Conservation (phyloP, 2,329 filamentous ascomycete genomes). For the Penicillium sp. region DNA sequence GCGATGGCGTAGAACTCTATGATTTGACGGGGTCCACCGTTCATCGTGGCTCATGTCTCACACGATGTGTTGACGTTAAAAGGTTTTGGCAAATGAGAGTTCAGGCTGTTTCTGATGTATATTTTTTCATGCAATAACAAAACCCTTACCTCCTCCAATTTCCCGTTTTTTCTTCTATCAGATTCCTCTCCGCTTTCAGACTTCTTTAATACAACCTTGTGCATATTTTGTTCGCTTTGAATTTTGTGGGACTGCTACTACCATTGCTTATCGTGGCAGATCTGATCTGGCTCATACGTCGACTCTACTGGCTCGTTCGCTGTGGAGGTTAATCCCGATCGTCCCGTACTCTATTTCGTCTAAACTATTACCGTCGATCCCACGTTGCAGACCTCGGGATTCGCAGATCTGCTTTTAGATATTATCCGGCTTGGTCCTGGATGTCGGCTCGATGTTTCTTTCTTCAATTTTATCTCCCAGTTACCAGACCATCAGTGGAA, state of each 20-base stretch:
- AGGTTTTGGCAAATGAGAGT: slow-evolving; percentile 9
- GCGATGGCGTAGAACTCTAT: background rate
- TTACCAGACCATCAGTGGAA: background rate
- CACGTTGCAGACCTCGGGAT: background rate
- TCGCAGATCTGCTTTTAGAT: background rate
- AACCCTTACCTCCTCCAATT: slow-evolving; percentile 20
- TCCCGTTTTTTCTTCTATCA: slow-evolving; percentile 9
- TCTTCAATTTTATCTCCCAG: background rate
- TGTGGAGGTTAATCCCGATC: slow-evolving; percentile 5
- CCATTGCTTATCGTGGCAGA: slow-evolving; percentile 8
- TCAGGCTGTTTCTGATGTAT: slow-evolving; percentile 2
- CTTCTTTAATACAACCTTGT: slow-evolving; percentile 16
- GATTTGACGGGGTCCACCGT: slow-evolving; percentile 9
- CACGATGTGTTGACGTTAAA: slow-evolving; percentile 6
- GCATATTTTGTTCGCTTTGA: slow-evolving; percentile 12
- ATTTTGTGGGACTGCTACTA: background rate
- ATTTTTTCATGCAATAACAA: slow-evolving; percentile 14
- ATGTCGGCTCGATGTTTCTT: background rate
- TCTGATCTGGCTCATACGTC: background rate
- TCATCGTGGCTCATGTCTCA: slow-evolving; percentile 19
- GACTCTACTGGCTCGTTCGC: background rate
- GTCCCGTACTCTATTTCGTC: slow-evolving; percentile 5
- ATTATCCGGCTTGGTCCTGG: background rate
- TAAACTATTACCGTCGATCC: slow-evolving; percentile 5
- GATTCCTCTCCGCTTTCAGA: slow-evolving; percentile 16